These are phyloP conservation scores for Leishmania aethiopica DNA, from an alignment of 208 protist genomes.

Conservation along the genomic window DNA sequence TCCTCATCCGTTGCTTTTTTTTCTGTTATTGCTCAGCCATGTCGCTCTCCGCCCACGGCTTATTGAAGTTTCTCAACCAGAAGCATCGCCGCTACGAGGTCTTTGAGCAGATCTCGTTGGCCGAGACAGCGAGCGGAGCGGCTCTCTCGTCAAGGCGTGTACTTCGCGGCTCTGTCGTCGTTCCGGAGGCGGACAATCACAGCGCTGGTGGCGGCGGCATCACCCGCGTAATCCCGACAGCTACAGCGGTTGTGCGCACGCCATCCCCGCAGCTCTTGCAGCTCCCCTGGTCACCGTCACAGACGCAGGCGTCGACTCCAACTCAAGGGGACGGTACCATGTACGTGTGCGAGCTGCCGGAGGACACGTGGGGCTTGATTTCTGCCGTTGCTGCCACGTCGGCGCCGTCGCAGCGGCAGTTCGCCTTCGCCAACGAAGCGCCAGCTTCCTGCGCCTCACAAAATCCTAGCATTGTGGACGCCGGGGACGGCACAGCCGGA, in stretches of 20 bases:
- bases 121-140: neutral
- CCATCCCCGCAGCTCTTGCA: neutral
- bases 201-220: neutral
- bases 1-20: neutral
- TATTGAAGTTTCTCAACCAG: constrained; percentile 15
- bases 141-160: neutral
- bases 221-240: constrained; percentile 1
- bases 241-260: neutral
- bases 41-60: constrained; percentile 21
- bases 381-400: constrained; percentile 12
- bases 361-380: constrained; percentile 24
- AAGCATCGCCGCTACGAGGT: constrained; percentile 9
- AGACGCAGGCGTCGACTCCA: neutral
- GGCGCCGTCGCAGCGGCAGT: constrained; percentile 18
- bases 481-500: neutral
- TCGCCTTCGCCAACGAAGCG: constrained; percentile 21
- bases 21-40: neutral
- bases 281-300: neutral
- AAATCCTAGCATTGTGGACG: constrained; percentile 10
- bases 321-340: constrained; percentile 9
- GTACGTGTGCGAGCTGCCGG: constrained; percentile 26
- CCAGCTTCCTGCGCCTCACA: constrained; percentile 15
- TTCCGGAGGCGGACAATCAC: neutral
- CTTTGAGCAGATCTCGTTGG: constrained; percentile 29
- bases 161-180: neutral